A percentile compares a stretch with the other conserved stretches of the same genome.
Evolutionary conservation across 164 flowering plant species (phyloP).

Genomic region (Aristolochia contorta): DNA sequence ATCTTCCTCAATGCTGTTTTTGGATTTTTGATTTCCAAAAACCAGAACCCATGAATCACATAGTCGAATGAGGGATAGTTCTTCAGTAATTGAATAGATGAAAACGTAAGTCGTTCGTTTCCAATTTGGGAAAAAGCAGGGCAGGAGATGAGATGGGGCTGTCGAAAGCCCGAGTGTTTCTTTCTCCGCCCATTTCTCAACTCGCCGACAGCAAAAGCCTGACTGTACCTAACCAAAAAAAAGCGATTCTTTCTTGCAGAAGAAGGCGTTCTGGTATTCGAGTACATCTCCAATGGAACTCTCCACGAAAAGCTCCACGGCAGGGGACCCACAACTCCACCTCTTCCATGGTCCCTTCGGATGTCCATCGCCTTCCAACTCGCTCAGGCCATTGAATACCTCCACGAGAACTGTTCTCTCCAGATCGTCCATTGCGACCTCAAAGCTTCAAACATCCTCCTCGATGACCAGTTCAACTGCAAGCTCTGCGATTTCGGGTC

Average conservation of each 20-base stretch:
- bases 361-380: conserved; percentile 56
- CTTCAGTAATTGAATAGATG: no score
- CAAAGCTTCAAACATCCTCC: conserved; percentile 67
- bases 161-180: neutral
- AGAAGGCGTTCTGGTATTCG: conserved; percentile 55
- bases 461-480: conserved; percentile 44
- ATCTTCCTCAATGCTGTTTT: neutral
- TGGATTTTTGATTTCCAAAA: no score
- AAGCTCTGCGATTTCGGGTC: conserved; percentile 79
- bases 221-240: neutral
- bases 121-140: no score
- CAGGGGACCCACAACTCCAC: neutral
- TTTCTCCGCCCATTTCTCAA: neutral
- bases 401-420: conserved; percentile 44
- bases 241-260: conserved; percentile 24
- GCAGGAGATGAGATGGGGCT: no score
- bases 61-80: no score
- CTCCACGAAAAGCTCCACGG: conserved; percentile 54
- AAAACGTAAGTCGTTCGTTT: no score
- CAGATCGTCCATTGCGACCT: conserved; percentile 73
- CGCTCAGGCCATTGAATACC: conserved; percentile 48
- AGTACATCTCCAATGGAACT: conserved; percentile 46
- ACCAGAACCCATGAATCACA: neutral
- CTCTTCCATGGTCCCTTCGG: conserved; percentile 49
- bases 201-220: no score